Percentiles rank a stretch among this genome's conserved stretches.
These are phyloP conservation scores for bread wheat (Triticum aestivum) DNA, from an alignment of 176 grass and related monocot genomes.

Conservation along the genomic window IWGSC_CS_RefSeq_v2.1 NC_057800.1:26582565-26583064, in stretches of 20 bases:
- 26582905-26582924: background rate
- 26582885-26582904: no score
- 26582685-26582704: background rate
- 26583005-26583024: background rate
- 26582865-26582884: no score
- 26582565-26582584: background rate
- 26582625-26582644: background rate
- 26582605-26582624: background rate
- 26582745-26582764: no score
- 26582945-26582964: background rate
- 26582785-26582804: background rate
- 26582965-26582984: background rate
- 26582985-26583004: background rate
- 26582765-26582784: background rate
- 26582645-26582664: background rate
- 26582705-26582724: accelerated
- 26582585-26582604: background rate
- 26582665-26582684: background rate
- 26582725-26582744: background rate
- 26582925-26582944: background rate
- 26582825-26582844: background rate
- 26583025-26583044: background rate
- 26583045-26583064: accelerated
- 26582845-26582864: background rate
- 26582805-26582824: background rate